Percentiles rank a stretch among this genome's conserved stretches.
These are phyloP conservation scores for Rhizopus stolonifer DNA, from an alignment of 371 early-diverging fungal genomes.

Conservation along the genomic window DNA sequence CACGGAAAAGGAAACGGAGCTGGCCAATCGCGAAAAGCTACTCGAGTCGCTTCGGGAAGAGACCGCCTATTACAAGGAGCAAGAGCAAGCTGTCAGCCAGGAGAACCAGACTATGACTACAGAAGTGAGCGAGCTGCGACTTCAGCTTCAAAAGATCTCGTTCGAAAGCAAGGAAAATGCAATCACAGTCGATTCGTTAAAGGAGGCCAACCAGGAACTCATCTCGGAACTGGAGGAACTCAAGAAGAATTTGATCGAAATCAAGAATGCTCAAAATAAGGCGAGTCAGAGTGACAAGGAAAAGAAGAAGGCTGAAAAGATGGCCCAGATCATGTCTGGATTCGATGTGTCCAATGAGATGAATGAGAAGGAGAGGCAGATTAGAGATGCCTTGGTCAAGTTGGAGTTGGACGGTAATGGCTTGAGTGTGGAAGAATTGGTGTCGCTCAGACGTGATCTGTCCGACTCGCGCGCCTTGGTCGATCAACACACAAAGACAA, in stretches of 20 bases:
- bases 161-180: constrained; percentile 85
- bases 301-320: constrained; percentile 78
- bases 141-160: constrained; percentile 81
- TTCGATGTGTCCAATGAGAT: constrained; percentile 73
- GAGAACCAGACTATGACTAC: constrained; percentile 73
- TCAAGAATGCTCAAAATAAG: constrained; percentile 26
- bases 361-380: constrained; percentile 74
- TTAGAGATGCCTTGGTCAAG: constrained; percentile 68
- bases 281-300: constrained; percentile 62
- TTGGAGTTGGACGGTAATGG: constrained; percentile 44
- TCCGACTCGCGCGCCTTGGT: constrained; percentile 69
- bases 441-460: constrained; percentile 73
- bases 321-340: constrained; percentile 86
- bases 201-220: constrained; percentile 79
- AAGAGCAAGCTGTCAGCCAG: constrained; percentile 53
- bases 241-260: constrained; percentile 58
- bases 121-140: constrained; percentile 68
- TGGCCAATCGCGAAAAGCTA: constrained; percentile 54
- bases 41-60: constrained; percentile 67
- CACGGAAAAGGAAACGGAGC: constrained; percentile 79
- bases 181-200: constrained; percentile 79
- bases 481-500: constrained; percentile 69
- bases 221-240: constrained; percentile 66
- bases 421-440: constrained; percentile 72
- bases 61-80: constrained; percentile 63